Evolutionary conservation across 2,329 filamentous ascomycete species (phyloP).

Genomic region (Aspergillus sp.): DNA sequence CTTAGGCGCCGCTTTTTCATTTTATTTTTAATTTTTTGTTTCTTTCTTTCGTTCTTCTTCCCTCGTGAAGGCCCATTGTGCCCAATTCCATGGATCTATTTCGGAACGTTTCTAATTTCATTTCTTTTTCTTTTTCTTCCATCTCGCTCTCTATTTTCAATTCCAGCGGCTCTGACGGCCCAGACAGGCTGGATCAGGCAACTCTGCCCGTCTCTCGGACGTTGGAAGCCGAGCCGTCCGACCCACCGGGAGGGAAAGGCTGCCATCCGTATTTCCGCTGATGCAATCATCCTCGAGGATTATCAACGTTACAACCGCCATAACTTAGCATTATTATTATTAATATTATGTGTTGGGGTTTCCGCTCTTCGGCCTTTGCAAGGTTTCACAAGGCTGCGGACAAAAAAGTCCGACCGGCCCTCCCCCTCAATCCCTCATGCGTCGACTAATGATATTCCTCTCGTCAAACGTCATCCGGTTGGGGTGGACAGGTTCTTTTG

Average conservation of each 20-base stretch:
- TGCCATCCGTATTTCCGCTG: conserved; percentile 14
- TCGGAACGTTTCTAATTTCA: neutral
- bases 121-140: neutral
- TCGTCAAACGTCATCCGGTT: conserved; percentile 5
- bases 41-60: neutral
- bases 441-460: neutral
- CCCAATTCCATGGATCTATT: neutral
- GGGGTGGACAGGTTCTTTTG: conserved; percentile 1
- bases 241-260: neutral
- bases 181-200: conserved; percentile 13
- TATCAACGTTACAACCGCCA: neutral
- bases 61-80: neutral
- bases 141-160: neutral
- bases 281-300: neutral
- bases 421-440: neutral
- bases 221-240: conserved; percentile 4
- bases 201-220: conserved; percentile 13
- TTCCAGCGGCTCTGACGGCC: conserved; percentile 11
- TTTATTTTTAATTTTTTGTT: neutral
- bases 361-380: neutral
- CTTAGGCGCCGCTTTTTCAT: neutral
- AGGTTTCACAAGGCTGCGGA: neutral
- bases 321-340: neutral
- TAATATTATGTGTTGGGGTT: neutral
- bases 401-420: neutral